phyloP scores from a whole-genome alignment of 129 eudicot species.

The Centella asiatica region DNA sequence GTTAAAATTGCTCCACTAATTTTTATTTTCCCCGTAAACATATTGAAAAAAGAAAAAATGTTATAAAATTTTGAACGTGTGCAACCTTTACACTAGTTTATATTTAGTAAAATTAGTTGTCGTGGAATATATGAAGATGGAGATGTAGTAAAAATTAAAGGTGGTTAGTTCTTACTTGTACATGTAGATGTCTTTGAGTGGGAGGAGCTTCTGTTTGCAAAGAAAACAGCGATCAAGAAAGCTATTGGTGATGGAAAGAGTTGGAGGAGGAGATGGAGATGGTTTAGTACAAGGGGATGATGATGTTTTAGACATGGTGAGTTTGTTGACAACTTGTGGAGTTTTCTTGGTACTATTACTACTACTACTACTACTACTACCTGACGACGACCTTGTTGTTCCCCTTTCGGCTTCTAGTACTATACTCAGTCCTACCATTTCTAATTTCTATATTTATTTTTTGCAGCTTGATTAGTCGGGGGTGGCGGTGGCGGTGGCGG shows the following conservation, averaged over 20 bases:
- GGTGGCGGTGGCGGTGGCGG: neutral
- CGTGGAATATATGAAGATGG: too few relatives aligned
- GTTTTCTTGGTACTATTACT: neutral
- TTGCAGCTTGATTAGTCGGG: neutral
- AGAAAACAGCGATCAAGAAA: slow-evolving; percentile 27
- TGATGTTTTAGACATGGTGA: neutral
- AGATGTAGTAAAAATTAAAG: neutral
- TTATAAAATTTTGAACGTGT: too few relatives aligned
- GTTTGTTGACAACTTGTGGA: slow-evolving; percentile 18
- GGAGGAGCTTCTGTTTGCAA: slow-evolving; percentile 18
- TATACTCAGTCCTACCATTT: slow-evolving; percentile 29
- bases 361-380: too few relatives aligned
- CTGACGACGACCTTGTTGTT: neutral
- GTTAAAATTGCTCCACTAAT: too few relatives aligned
- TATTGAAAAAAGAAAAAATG: too few relatives aligned
- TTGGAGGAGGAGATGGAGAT: neutral
- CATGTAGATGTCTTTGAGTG: slow-evolving; percentile 29
- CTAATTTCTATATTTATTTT: neutral
- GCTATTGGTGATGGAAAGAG: neutral
- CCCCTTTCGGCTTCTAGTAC: slow-evolving; percentile 18
- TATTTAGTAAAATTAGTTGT: too few relatives aligned
- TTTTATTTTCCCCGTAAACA: too few relatives aligned
- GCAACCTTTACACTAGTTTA: too few relatives aligned
- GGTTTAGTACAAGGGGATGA: too few relatives aligned
- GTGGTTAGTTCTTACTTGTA: slow-evolving; percentile 16